Base-by-base conservation (phyloP, 495 filamentous ascomycete species). In the Aspergillus sparsus region DNA sequence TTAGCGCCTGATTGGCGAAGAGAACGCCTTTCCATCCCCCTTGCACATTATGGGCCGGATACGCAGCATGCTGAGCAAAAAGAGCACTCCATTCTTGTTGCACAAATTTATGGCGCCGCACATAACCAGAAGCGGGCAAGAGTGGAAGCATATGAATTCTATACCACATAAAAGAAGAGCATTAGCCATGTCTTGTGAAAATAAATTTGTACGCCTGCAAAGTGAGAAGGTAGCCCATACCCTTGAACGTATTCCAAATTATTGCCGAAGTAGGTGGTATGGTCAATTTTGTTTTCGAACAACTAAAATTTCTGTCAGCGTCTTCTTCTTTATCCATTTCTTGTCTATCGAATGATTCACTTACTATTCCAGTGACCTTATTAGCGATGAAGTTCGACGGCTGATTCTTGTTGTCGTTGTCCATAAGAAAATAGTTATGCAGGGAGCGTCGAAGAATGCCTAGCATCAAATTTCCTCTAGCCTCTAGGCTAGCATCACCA, bases 201-300 rank as follows among this genome's bases (percentile, higher is more conserved):
- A 54, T 15, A 15, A 49, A 27, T 27, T 27, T 27, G 21, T 27
- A 27, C 21, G 21, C 21, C 21, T 27, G 21, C 37, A 21, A 47
- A 16, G 27, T 6, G 6, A 5, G 6, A 0, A 16, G 10, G 44
- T 8, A 47, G 0, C 10, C 15, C 44, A 47, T 73, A 82, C 80
- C 85, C 94, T 74, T 98, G 88, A 60, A 98, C 85, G 68, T 86
- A 96, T 75, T 96, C 91, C 3, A 83, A 76, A 57, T 90, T 87
- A 53, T 69, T 68, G 9, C 93, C 92, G 66, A 98, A 98, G 75
- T 94, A 98, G 2, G 94, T 98, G 8, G 88, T 89, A 71, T 97
- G 94, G 70, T 98, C 90, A 46, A 93, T 82, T 73, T 98, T 98
- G 73, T 97, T 98, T 72, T 98, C 94, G 68, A 97, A 98, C 7